Evolutionary conservation across 1,284 basidiomycete species (phyloP), one percentile per base, ranked within the genome.

Genomic region (Cryptococcus sp.): DNA sequence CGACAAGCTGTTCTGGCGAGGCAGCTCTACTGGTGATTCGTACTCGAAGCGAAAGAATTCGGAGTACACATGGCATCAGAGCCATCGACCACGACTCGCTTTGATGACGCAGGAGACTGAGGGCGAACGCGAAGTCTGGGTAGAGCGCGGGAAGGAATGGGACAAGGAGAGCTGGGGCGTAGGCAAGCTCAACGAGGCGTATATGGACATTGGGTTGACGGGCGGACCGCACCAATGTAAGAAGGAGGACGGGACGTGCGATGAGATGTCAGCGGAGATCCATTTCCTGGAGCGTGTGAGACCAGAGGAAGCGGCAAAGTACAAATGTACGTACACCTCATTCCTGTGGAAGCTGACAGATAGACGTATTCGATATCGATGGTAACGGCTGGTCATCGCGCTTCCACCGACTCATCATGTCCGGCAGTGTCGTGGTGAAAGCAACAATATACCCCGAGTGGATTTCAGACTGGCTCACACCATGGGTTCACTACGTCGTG

Each of bases 401-500:
- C 40, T 68, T 55, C 63, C 73, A 78, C 59, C 70, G 80, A 23
- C 68, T 81, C 5, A 50, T 81, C 42, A 64, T 71, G 50, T 76
- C 74, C 19, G 79, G 77, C 16, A 78, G 74, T 53, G 73, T 80
- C n/a, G 76, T 81, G 1, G 60, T 82, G 62, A 82, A 81, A 68
- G 64, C 71, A 22, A 80, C 80, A 2, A 72, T 81, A 25, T 81
- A 76, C 65, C 78, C 78, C 10, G 81, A 81, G 64, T 81, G 80
- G 80, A 70, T 77, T 56, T 62, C 62, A 7, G 78, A 81, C 58
- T 80, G 78, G 75, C 62, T 81, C 47, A 76, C 74, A 4, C 79
- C 80, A 5, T 81, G 80, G 76, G 73, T 77, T 22, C 81, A 82
- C 65, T 81, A 81, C 53, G 69, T 81, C 16, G 77, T 78, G 50